Conservation (phyloP, 1,139 yeast genomes). For the Candida anutae region DNA sequence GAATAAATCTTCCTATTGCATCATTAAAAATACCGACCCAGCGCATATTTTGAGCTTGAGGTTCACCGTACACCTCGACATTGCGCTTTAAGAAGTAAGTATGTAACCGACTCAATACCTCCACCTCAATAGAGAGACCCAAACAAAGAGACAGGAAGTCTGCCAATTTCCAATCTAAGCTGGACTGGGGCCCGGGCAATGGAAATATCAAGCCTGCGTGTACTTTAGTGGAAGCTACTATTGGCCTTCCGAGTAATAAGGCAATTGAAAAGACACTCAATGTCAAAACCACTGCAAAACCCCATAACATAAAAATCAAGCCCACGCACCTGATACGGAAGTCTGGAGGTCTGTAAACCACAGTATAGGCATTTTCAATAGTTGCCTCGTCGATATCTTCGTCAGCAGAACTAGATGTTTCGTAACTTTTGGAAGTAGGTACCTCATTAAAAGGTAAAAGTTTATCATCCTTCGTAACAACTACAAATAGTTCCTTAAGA, state of each 20-base stretch:
- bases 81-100: slow-evolving; percentile 1
- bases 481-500: slow-evolving; percentile 61
- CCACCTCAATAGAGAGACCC: slow-evolving; percentile 15
- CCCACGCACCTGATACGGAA: slow-evolving; percentile 54
- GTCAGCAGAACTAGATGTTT: slow-evolving; percentile 16
- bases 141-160: slow-evolving; percentile 8
- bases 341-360: slow-evolving; percentile 83
- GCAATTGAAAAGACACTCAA: slow-evolving; percentile 24
- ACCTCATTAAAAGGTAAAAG: slow-evolving; percentile 29
- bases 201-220: too few relatives aligned
- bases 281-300: slow-evolving; percentile 51
- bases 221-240: too few relatives aligned
- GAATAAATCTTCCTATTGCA: not conserved
- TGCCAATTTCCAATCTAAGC: slow-evolving; percentile 3
- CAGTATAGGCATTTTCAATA: slow-evolving; percentile 52
- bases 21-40: not conserved
- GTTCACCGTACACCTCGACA: not conserved
- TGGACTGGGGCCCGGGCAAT: too few relatives aligned
- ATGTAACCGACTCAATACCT: too few relatives aligned
- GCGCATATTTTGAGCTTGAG: too few relatives aligned
- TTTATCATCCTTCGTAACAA: slow-evolving; percentile 75
- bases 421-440: slow-evolving; percentile 2
- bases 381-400: slow-evolving; percentile 43
- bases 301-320: slow-evolving; percentile 60
- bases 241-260: slow-evolving; percentile 35